Evolutionary conservation across 106 monocot genomes (phyloP), one percentile per base, ranked within the genome.

Genomic region (Cymbidium sinense): DNA sequence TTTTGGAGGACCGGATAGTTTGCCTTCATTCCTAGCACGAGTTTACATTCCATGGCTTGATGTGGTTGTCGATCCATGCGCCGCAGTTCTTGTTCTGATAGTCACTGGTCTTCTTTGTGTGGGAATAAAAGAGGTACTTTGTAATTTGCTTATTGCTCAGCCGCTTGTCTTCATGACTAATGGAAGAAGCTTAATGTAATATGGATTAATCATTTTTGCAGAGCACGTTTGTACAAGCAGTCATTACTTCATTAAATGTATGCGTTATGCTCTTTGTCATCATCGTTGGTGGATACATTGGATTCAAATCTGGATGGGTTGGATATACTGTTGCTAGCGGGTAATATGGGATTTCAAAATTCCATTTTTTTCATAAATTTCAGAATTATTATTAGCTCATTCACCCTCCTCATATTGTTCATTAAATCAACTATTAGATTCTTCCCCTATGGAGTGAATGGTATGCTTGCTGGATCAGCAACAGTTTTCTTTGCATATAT

Each of bases 401-500:
- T 62, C n/a, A 62, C 27, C 23, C n/a, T 12, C 37, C 47, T 39
- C 5, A 12, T 72, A n/a, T 30, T 72, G 4, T 39, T 21, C 34
- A 39, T 37, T 72, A 39, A 47, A 72, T 72, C 7, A 17, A 71
- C 34, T 39, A 85, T 34, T 84, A 93, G 96, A 54, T 96, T 93
- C 83, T 88, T 96, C 28, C 96, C 96, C 55, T 93, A 80, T 77
- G 93, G 96, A 19, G 79, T 91, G 17, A 91, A 91, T 89, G 96
- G 96, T 64, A 77, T 93, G 93, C 86, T 96, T 88, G 84, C 96
- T 80, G 93, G 93, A 77, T 89, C 93, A 54, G 96, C 93, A 78
- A 93, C 96, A 35, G 91, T 91, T 69, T 96, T 93, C 91, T 93
- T 96, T 87, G 87, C 93, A 27, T 96, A 86, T 70, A 93, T 93